A percentile compares a stretch with the other conserved stretches of the same genome.
Evolutionary conservation across 768 basidiomycete genomes (phyloP).

Genomic region (Boletus bicolor): DNA sequence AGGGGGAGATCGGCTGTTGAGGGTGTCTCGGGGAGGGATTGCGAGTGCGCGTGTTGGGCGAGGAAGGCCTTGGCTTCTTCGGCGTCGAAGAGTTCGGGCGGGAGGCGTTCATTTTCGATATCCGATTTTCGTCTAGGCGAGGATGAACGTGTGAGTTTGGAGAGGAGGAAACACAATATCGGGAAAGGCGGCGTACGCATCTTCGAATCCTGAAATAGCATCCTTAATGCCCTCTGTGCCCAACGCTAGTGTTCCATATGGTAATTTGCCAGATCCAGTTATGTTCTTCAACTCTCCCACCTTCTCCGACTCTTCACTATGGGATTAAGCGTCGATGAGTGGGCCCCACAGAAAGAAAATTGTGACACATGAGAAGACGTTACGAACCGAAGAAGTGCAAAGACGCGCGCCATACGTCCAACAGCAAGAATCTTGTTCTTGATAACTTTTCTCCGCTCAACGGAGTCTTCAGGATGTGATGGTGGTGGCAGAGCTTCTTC

Average conservation of each 20-base stretch:
- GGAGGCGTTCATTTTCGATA: slow-evolving; percentile 98
- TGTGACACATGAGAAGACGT: neutral
- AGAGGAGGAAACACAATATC: neutral
- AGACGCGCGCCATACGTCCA: slow-evolving; percentile 93
- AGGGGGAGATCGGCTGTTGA: slow-evolving; percentile 41
- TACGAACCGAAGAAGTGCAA: slow-evolving; percentile 89
- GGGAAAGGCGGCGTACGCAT: slow-evolving; percentile 67
- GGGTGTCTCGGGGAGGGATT: slow-evolving; percentile 53
- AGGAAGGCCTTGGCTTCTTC: slow-evolving; percentile 65
- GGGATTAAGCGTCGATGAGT: neutral
- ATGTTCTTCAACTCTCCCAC: slow-evolving; percentile 96
- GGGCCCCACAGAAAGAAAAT: neutral
- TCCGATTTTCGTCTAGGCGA: slow-evolving; percentile 84
- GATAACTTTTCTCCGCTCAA: slow-evolving; percentile 85
- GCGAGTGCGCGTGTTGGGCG: slow-evolving; percentile 30
- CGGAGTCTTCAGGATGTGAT: slow-evolving; percentile 42
- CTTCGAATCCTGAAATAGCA: slow-evolving; percentile 88
- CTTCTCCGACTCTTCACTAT: slow-evolving; percentile 94
- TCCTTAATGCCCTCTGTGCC: slow-evolving; percentile 95
- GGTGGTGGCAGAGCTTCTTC: slow-evolving; percentile 40
- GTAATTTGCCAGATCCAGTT: slow-evolving; percentile 70
- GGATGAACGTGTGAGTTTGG: neutral
- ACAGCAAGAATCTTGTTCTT: slow-evolving; percentile 99
- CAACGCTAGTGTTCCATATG: slow-evolving; percentile 79
- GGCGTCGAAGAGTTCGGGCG: slow-evolving; percentile 90